Evolutionary conservation across 768 basidiomycete genomes (phyloP), one percentile per base, ranked within the genome.

Genomic region (Termitomyces sp.): DNA sequence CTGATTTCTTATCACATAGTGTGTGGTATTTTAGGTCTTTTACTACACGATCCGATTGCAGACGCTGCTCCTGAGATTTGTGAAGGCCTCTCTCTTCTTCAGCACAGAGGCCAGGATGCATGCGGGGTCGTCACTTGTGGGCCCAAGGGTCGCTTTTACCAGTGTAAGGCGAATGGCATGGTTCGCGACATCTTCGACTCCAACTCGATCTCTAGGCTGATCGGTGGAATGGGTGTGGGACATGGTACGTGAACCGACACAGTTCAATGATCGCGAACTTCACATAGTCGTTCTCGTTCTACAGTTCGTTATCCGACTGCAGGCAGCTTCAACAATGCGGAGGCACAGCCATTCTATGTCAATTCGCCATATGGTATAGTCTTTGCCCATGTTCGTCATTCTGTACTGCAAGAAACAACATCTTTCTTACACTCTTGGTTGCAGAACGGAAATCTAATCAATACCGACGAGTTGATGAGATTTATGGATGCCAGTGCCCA

Each of bases 291-390:
- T 57, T 43, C 48, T 59, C 42, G 49, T 61, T 22, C 46, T 63
- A 7, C 65, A 98, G 97, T 96, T 55, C 86, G 97, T 58, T 98
- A 99, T 74, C 97, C 97, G 10, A 98, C 97, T 60, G 97, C 97
- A 54, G 97, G 97, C 51, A 94, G 93, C 68, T 97, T 94, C 58
- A 91, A 94, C 58, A 91, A 97, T 64, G 88, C 96, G 12, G 97
- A 99, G 70, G 95, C 97, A 8, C 97, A 99, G 69, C 97, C 97
- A 1, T 99, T 99, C 80, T 99, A 99, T 70, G 97, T 99, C 65
- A 99, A 99, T 76, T 96, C 94, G n/a, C 97, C 97, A 3, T 99
- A 98, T 71, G 97, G 97, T 53, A 96, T 99, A 68, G 93, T 95
- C 61, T 90, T 99, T 69, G 97, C 92, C 20, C 96, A 99, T 79